Evolutionary conservation across 495 filamentous ascomycete species (phyloP).

Genomic region (Penicillium psychrofluorescens): DNA sequence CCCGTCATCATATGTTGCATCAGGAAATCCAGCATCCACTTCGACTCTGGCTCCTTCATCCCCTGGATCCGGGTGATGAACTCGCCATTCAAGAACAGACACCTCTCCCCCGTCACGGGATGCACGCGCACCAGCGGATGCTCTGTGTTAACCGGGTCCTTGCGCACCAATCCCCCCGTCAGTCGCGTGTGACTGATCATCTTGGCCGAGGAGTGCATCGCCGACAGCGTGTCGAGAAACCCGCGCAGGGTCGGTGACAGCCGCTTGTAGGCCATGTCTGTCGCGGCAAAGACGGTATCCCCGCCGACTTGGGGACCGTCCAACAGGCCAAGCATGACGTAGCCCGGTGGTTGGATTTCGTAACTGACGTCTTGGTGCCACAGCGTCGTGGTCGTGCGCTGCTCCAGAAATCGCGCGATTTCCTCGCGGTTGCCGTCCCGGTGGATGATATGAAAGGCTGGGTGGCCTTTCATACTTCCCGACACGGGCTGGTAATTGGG

Average conservation of each 20-base stretch:
- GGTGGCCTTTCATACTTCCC: constrained; percentile 43
- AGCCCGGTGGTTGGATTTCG: constrained; percentile 51
- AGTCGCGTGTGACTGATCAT: constrained; percentile 62
- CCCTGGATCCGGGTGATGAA: constrained; percentile 74
- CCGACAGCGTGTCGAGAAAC: constrained; percentile 67
- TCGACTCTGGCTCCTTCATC: constrained; percentile 53
- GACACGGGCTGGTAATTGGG: constrained; percentile 54
- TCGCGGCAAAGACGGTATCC: constrained; percentile 71
- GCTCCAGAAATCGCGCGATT: constrained; percentile 46
- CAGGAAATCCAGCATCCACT: constrained; percentile 70
- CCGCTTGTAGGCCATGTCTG: constrained; percentile 68
- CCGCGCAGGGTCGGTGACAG: constrained; percentile 61
- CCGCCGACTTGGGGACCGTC: constrained; percentile 58
- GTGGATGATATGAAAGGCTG: constrained; percentile 55
- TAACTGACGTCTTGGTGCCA: constrained; percentile 59
- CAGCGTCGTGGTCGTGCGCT: constrained; percentile 47
- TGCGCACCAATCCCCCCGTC: constrained; percentile 57
- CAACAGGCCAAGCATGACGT: constrained; percentile 50
- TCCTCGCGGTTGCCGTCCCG: constrained; percentile 51
- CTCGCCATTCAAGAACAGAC: constrained; percentile 72
- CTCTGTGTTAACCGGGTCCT: constrained; percentile 59
- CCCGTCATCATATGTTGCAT: constrained; percentile 79
- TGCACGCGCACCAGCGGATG: constrained; percentile 72
- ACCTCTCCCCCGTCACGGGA: constrained; percentile 73
- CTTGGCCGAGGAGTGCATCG: constrained; percentile 65